phyloP scores from a whole-genome alignment of 106 monocot genomes.

The Alisma plantagoaquatica region DNA sequence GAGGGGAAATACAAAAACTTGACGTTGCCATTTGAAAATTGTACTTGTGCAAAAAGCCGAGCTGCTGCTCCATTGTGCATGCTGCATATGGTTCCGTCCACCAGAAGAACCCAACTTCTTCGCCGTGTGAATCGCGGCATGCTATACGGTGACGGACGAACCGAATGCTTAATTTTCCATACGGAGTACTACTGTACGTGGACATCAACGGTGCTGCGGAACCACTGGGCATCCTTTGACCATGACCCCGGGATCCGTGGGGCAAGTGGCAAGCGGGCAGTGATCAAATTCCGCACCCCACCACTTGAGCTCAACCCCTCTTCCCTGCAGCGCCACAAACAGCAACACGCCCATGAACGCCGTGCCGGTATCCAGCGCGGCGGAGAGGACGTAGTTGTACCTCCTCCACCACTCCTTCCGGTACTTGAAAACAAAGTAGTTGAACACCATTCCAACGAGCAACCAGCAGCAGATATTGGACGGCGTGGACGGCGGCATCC shows the following conservation, averaged over 20 bases:
- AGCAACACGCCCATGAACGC: constrained; percentile 90
- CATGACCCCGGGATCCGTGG: constrained; percentile 55
- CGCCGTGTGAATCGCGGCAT: too few relatives aligned
- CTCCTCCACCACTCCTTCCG: constrained; percentile 78
- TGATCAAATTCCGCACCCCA: constrained; percentile 81
- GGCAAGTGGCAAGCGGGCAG: constrained; percentile 79
- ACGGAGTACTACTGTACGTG: too few relatives aligned
- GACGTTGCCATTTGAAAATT: too few relatives aligned
- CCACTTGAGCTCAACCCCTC: constrained; percentile 41
- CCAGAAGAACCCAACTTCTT: too few relatives aligned
- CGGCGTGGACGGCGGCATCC: constrained; percentile 92
- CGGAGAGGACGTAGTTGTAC: constrained; percentile 88
- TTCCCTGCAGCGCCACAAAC: constrained; percentile 67
- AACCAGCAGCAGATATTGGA: constrained; percentile 92
- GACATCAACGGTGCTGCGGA: too few relatives aligned
- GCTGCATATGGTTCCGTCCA: too few relatives aligned
- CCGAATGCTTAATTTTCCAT: too few relatives aligned
- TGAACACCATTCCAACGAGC: constrained; percentile 64
- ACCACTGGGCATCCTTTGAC: constrained; percentile 60
- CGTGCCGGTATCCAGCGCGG: constrained; percentile 76
- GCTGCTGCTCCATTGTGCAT: too few relatives aligned
- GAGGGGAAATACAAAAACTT: too few relatives aligned
- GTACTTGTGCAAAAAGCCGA: too few relatives aligned
- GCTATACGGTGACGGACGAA: too few relatives aligned
- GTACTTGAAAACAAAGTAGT: constrained; percentile 76